Conservation (phyloP, 2,329 filamentous ascomycete genomes). For the Trichoderma arundinaceum region DNA sequence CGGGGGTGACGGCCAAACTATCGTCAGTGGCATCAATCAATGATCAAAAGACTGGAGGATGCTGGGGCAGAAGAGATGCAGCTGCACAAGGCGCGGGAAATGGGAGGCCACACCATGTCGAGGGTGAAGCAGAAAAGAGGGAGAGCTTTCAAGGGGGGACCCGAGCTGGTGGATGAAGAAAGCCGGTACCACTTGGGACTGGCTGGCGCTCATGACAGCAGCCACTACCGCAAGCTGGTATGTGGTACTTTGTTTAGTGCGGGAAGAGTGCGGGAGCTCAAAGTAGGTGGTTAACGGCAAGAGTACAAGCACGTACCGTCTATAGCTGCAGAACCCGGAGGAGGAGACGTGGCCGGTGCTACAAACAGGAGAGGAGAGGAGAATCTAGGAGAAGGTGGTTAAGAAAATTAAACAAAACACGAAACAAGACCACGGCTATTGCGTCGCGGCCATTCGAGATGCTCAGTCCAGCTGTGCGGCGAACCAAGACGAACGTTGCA, state of each 20-base stretch:
- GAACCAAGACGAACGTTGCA: background rate
- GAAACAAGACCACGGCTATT: background rate
- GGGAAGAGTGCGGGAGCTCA: background rate
- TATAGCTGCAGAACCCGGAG: no score
- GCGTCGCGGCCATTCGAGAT: no score
- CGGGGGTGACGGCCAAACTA: background rate
- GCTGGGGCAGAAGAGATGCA: constrained; percentile 4
- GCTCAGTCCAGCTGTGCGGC: background rate
- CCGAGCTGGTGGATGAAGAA: constrained; percentile 10
- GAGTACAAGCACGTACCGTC: no score
- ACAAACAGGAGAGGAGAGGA: background rate
- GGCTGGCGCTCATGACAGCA: background rate
- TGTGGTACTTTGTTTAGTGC: constrained; percentile 12
- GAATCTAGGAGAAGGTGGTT: constrained; percentile 9
- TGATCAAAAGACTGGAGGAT: background rate
- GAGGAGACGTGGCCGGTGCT: background rate
- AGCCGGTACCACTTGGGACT: constrained; percentile 2
- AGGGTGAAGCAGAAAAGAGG: constrained; percentile 13
- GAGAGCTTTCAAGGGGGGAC: background rate
- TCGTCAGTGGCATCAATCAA: background rate
- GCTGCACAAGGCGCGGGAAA: background rate
- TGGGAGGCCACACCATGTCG: constrained; percentile 12
- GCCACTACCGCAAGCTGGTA: background rate
- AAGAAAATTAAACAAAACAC: no score
- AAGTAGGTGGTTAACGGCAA: background rate